These are phyloP conservation scores for Elaeis oleifera DNA, from an alignment of 202 grass and related monocot species.

Conservation along the genomic window DNA sequence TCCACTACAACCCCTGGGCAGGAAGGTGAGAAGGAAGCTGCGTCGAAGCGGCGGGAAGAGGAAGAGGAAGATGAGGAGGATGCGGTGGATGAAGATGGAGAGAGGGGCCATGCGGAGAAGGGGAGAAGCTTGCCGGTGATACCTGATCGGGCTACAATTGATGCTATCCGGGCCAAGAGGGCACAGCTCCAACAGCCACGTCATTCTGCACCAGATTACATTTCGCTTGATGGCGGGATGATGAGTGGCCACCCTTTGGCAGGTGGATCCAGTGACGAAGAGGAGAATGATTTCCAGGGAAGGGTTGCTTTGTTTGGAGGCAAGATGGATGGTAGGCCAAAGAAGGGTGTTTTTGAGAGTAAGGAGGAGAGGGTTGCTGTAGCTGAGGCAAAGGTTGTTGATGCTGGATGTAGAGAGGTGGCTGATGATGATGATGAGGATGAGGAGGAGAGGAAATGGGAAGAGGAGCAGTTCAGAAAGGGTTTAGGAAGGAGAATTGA, in stretches of 20 bases:
- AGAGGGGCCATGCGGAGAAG: constrained; percentile 7
- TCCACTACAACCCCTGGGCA: constrained; percentile 26
- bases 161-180: constrained; percentile 76
- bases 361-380: constrained; percentile 35
- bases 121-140: constrained; percentile 42
- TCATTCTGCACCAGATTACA: constrained; percentile 66
- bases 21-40: constrained; percentile 16
- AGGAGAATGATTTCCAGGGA: constrained; percentile 57
- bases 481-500: constrained; percentile 63
- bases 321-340: constrained; percentile 28
- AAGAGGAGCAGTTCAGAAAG: constrained; percentile 91
- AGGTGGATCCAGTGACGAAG: constrained; percentile 73
- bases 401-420: constrained; percentile 32
- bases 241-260: constrained; percentile 50
- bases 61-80: constrained; percentile 17
- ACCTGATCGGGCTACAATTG: constrained; percentile 71
- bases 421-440: constrained; percentile 37
- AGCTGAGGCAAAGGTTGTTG: constrained; percentile 28
- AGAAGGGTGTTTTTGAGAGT: constrained; percentile 50
- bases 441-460: constrained; percentile 89
- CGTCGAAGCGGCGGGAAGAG: not conserved
- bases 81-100: constrained; percentile 19
- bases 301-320: constrained; percentile 64
- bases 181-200: constrained; percentile 77
- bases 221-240: constrained; percentile 74